Conservation (phyloP, 371 early-diverging fungal species). For the Zychaea mexicana region DNA sequence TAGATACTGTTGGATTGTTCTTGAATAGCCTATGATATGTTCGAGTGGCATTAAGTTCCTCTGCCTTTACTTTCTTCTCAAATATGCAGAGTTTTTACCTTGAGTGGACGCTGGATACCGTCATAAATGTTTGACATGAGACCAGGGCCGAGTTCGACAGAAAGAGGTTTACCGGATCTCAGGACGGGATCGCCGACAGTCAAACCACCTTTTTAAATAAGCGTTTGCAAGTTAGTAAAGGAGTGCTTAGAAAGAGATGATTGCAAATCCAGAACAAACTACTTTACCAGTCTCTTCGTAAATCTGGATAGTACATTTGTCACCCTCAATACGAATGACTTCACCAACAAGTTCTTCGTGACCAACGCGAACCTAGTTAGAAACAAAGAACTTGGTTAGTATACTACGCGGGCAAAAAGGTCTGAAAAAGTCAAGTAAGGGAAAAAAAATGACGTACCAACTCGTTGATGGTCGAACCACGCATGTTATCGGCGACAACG, state of each 20-base stretch:
- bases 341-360: slow-evolving; percentile 98
- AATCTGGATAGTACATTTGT: slow-evolving; percentile 99
- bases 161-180: slow-evolving; percentile 97
- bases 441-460: slow-evolving; percentile 70
- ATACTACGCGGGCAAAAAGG: too few relatives aligned
- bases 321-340: slow-evolving; percentile 99
- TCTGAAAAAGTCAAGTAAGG: too few relatives aligned
- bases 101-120: slow-evolving; percentile 99
- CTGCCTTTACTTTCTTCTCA: too few relatives aligned
- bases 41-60: too few relatives aligned
- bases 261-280: background rate
- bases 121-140: slow-evolving; percentile 99
- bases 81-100: too few relatives aligned
- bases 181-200: slow-evolving; percentile 99
- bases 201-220: slow-evolving; percentile 79
- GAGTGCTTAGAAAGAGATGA: too few relatives aligned
- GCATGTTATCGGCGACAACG: slow-evolving; percentile 99
- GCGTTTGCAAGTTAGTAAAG: slow-evolving; percentile 2
- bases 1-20: slow-evolving; percentile 95
- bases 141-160: slow-evolving; percentile 99
- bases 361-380: slow-evolving; percentile 94
- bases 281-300: slow-evolving; percentile 98
- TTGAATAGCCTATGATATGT: slow-evolving; percentile 91
- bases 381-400: background rate
- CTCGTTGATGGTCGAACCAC: slow-evolving; percentile 99